These are phyloP conservation scores for Colletotrichum agaves DNA, from an alignment of 2,329 filamentous ascomycete genomes.

Conservation along the genomic window DNA sequence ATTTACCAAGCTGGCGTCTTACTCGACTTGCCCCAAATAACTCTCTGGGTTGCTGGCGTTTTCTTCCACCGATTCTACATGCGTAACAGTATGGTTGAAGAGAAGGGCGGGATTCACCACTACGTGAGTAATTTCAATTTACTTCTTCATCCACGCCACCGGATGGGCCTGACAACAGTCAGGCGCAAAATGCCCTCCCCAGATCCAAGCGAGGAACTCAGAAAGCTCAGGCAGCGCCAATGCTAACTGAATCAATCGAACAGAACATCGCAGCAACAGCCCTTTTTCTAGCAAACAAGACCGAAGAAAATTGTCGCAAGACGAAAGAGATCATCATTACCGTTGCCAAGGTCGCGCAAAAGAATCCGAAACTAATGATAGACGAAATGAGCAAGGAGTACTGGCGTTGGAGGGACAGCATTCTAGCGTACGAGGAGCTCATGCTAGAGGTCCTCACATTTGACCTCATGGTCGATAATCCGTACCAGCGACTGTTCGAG, in stretches of 20 bases:
- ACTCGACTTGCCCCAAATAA: slow-evolving; percentile 91
- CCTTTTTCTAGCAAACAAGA: slow-evolving; percentile 95
- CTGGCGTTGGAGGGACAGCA: slow-evolving; percentile 96
- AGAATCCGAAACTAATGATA: slow-evolving; percentile 88
- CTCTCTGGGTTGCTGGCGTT: slow-evolving; percentile 89
- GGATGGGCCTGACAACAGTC: slow-evolving; percentile 29
- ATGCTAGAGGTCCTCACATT: slow-evolving; percentile 94
- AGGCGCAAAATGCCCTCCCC: slow-evolving; percentile 26
- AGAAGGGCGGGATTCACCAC: slow-evolving; percentile 84
- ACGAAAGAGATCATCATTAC: slow-evolving; percentile 95
- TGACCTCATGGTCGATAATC: slow-evolving; percentile 89
- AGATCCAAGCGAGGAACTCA: slow-evolving; percentile 31
- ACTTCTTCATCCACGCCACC: neutral
- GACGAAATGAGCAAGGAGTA: slow-evolving; percentile 99
- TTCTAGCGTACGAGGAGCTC: slow-evolving; percentile 90
- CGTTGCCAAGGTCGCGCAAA: slow-evolving; percentile 93
- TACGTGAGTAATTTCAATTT: slow-evolving; percentile 70
- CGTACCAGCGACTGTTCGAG: slow-evolving; percentile 85
- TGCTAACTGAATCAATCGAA: slow-evolving; percentile 36
- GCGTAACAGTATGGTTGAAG: slow-evolving; percentile 82
- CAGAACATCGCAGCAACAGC: slow-evolving; percentile 88
- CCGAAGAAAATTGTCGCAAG: slow-evolving; percentile 95
- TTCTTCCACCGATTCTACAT: slow-evolving; percentile 98
- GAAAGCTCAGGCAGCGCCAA: slow-evolving; percentile 20
- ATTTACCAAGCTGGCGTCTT: slow-evolving; percentile 94